These are phyloP conservation scores for Diaporthe eres DNA, from an alignment of 2,329 filamentous ascomycete genomes.

Conservation along the genomic window DNA sequence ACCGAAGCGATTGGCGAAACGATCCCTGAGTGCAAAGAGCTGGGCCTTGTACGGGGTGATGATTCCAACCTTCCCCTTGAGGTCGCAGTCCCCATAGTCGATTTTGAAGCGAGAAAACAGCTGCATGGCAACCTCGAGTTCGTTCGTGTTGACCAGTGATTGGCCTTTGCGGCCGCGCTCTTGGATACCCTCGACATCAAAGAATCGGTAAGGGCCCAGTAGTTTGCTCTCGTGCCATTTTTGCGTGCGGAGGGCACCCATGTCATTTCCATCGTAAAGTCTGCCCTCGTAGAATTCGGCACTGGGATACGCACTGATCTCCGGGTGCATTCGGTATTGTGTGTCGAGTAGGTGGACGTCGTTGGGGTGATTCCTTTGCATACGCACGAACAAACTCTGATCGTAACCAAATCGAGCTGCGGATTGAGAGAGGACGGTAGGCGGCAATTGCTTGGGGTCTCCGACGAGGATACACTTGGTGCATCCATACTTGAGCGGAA, in stretches of 20 bases:
- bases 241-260: conserved; percentile 80
- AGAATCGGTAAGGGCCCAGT: conserved; percentile 95
- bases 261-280: conserved; percentile 86
- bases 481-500: conserved; percentile 97
- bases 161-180: conserved; percentile 85
- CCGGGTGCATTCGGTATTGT: conserved; percentile 99
- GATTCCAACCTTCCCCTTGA: conserved; percentile 90
- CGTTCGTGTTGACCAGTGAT: conserved; percentile 90
- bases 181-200: conserved; percentile 93
- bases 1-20: conserved; percentile 82
- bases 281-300: conserved; percentile 91
- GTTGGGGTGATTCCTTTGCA: conserved; percentile 92
- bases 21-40: conserved; percentile 81
- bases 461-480: conserved; percentile 97
- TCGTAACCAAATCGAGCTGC: conserved; percentile 95
- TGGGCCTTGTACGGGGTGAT: conserved; percentile 99
- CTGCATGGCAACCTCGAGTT: conserved; percentile 87
- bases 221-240: conserved; percentile 89
- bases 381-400: conserved; percentile 97
- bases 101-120: conserved; percentile 84
- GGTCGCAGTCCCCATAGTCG: conserved; percentile 79
- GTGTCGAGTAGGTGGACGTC: conserved; percentile 96
- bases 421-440: conserved; percentile 94
- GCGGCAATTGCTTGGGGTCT: conserved; percentile 96
- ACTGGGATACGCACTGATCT: conserved; percentile 93